Conservation (phyloP, 805 yeast genomes). For the Barnettozyma siamensis region DNA sequence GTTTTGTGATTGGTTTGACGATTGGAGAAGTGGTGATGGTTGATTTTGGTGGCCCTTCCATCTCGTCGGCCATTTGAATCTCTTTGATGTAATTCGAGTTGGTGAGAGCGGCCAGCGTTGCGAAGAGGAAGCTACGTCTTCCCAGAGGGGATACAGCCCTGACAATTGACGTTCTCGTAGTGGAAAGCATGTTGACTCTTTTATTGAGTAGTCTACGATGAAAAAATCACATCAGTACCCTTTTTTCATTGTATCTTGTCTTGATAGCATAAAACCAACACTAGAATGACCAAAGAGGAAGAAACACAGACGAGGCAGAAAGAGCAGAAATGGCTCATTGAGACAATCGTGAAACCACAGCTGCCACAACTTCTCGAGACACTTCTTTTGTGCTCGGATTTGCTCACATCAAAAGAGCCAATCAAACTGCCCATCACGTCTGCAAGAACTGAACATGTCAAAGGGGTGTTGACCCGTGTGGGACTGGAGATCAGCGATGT, state of each 20-base stretch:
- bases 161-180: not conserved
- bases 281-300: conserved; percentile 1
- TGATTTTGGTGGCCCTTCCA: conserved; percentile 32
- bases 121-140: conserved; percentile 12
- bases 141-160: conserved; percentile 16
- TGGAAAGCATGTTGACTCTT: conserved; percentile 1
- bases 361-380: conserved; percentile 42
- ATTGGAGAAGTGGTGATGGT: not conserved
- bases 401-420: conserved; percentile 33
- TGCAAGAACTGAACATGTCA: conserved; percentile 47
- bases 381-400: conserved; percentile 34
- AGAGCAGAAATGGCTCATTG: conserved; percentile 43
- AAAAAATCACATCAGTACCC: no score
- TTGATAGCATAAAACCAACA: no score
- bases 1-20: conserved; percentile 13
- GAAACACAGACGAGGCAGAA: conserved; percentile 7
- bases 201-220: no score
- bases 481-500: conserved; percentile 48
- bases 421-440: conserved; percentile 55
- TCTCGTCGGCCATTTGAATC: conserved; percentile 51
- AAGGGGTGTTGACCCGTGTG: conserved; percentile 54
- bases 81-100: conserved; percentile 31
- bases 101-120: conserved; percentile 18
- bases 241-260: no score
- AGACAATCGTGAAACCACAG: conserved; percentile 41